These are phyloP conservation scores for Paecilomyces sp. DNA, from an alignment of 2,329 filamentous ascomycete genomes.

Conservation along the genomic window DNA sequence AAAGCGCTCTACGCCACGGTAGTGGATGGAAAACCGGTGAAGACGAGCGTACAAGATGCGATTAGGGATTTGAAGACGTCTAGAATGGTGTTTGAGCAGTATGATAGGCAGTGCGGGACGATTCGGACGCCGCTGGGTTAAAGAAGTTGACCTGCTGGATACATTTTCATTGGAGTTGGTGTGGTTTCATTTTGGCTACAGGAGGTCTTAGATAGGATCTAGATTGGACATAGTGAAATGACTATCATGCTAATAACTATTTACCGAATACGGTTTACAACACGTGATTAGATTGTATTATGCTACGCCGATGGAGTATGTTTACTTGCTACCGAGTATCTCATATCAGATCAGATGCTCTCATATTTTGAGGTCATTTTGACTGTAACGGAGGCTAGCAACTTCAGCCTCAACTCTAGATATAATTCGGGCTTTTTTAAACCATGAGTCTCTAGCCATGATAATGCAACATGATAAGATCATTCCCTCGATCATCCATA, in stretches of 20 bases:
- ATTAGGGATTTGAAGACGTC: conserved; percentile 29
- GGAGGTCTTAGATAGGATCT: too few species aligned
- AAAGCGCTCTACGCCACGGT: conserved; percentile 29
- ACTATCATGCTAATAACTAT: too few species aligned
- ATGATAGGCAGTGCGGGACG: conserved; percentile 27
- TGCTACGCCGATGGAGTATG: too few species aligned
- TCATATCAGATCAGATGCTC: neutral
- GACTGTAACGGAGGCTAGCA: neutral
- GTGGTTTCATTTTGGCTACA: too few species aligned
- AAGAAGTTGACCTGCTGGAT: too few species aligned
- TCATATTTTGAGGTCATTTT: neutral
- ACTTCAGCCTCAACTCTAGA: neutral
- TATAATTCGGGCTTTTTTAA: neutral
- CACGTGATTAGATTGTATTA: too few species aligned
- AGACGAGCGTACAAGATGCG: conserved; percentile 29
- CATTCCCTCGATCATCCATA: neutral
- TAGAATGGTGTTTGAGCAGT: conserved; percentile 27
- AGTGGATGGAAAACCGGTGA: conserved; percentile 17
- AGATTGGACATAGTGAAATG: too few species aligned
- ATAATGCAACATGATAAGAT: conserved; percentile 7
- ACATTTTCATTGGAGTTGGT: too few species aligned
- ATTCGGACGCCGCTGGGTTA: conserved; percentile 26
- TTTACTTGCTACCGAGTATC: too few species aligned
- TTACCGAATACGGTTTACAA: too few species aligned
- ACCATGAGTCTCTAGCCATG: conserved; percentile 4